A percentile compares a stretch with the other conserved stretches of the same genome.
These are phyloP conservation scores for Hypoxylon sp. DNA, from an alignment of 2,329 filamentous ascomycete species.

Conservation along the genomic window DNA sequence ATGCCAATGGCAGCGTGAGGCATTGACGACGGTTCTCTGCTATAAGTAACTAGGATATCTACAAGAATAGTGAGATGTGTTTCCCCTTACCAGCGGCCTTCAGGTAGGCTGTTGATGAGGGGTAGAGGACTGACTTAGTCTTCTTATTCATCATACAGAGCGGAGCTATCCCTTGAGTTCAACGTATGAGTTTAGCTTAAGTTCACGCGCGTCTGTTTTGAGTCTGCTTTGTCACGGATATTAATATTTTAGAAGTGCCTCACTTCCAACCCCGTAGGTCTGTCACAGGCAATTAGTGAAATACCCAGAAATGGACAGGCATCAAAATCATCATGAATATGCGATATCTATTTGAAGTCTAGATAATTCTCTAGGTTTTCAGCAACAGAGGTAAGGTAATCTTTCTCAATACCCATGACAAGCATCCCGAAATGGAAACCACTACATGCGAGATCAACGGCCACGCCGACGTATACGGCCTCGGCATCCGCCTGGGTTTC, in stretches of 20 bases:
- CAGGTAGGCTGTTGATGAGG: too few species aligned
- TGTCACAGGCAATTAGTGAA: not conserved
- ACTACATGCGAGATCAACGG: not conserved
- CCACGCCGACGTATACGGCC: constrained; percentile 1
- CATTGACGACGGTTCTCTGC: not conserved
- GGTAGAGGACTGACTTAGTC: not conserved
- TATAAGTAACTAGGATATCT: too few species aligned
- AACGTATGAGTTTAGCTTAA: not conserved
- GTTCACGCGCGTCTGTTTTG: too few species aligned
- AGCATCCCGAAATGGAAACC: not conserved
- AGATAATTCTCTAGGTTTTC: not conserved
- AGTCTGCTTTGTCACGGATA: not conserved
- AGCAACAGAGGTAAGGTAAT: not conserved
- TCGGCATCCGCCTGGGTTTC: not conserved
- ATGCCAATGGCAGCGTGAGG: not conserved
- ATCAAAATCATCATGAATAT: not conserved
- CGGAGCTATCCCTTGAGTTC: too few species aligned
- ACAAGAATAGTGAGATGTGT: too few species aligned
- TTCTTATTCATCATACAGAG: too few species aligned
- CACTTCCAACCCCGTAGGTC: not conserved
- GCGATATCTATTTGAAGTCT: not conserved
- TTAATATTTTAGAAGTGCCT: not conserved
- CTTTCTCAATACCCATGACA: not conserved
- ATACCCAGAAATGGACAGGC: too few species aligned
- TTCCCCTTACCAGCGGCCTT: too few species aligned